Percentiles rank a stretch among this genome's conserved stretches.
Conservation (phyloP, 1,284 basidiomycete species). For the Amylostereum chailletii region DNA sequence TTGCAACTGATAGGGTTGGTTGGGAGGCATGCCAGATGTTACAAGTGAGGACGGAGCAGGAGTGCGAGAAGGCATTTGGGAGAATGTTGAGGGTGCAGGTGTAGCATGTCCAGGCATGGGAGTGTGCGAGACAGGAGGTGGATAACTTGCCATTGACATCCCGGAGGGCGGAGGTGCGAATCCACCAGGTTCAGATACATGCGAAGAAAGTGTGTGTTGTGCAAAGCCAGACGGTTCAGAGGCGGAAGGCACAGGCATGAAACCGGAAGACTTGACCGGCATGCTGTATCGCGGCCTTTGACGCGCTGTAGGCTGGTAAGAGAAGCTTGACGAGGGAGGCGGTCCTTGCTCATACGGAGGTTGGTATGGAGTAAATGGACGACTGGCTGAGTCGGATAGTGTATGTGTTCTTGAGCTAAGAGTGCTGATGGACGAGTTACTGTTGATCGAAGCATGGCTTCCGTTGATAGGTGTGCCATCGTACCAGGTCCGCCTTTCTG, state of each 20-base stretch:
- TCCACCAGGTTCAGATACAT: constrained; percentile 39
- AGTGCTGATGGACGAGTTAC: too few relatives aligned
- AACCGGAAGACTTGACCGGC: constrained; percentile 61
- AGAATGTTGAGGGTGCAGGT: constrained; percentile 17
- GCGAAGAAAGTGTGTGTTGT: constrained; percentile 17
- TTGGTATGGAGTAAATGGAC: constrained; percentile 31
- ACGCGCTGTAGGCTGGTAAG: constrained; percentile 24
- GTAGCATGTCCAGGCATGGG: constrained; percentile 3
- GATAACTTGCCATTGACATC: constrained; percentile 5
- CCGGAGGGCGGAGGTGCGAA: constrained; percentile 24
- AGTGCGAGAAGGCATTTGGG: constrained; percentile 23
- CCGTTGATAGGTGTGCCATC: constrained; percentile 10
- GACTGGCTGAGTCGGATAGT: constrained; percentile 22
- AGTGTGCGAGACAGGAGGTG: constrained; percentile 7
- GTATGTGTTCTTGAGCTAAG: constrained; percentile 17
- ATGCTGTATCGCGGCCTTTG: constrained; percentile 55
- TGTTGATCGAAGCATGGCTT: too few relatives aligned
- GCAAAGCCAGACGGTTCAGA: constrained; percentile 23
- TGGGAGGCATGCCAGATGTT: constrained; percentile 6
- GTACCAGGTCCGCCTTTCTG: constrained; percentile 1
- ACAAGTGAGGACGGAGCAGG: constrained; percentile 18
- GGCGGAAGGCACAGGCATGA: constrained; percentile 29
- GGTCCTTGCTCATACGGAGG: constrained; percentile 43
- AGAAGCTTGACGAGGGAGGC: constrained; percentile 25
- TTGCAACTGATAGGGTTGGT: constrained; percentile 6